These are phyloP conservation scores for Stagonosporopsis cucurbitacearum DNA, from an alignment of 2,329 filamentous ascomycete species.

Conservation along the genomic window DNA sequence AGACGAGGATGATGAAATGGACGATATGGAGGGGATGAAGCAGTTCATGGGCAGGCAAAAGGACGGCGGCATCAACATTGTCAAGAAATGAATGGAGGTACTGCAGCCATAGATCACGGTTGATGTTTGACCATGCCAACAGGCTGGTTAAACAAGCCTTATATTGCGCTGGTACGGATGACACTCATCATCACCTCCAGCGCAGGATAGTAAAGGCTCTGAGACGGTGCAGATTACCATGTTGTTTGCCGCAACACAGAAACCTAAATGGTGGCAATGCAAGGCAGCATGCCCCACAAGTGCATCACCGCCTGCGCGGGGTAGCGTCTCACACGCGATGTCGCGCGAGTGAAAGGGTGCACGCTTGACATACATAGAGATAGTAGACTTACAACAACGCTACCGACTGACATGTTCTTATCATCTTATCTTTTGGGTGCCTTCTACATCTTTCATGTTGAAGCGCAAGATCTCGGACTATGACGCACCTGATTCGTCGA, in stretches of 20 bases:
- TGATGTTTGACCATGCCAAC: neutral
- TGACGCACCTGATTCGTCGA: conserved; percentile 26
- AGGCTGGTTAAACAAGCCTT: neutral
- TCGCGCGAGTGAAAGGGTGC: conserved; percentile 17
- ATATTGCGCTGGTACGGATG: neutral
- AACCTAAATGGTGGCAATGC: neutral
- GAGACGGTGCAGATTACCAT: neutral
- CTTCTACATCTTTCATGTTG: conserved; percentile 25
- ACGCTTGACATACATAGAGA: conserved; percentile 3
- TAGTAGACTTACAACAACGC: conserved; percentile 5
- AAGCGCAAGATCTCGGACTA: conserved; percentile 33
- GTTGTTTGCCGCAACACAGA: neutral
- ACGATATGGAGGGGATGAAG: conserved; percentile 50
- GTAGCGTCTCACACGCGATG: conserved; percentile 18
- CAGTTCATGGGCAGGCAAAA: conserved; percentile 45
- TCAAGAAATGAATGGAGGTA: conserved; percentile 58
- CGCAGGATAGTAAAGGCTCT: neutral
- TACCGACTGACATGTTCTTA: conserved; percentile 8
- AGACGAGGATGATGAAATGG: conserved; percentile 44
- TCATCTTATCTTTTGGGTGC: conserved; percentile 7
- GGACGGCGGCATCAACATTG: conserved; percentile 73
- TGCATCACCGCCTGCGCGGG: conserved; percentile 14
- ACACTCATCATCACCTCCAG: too few species aligned
- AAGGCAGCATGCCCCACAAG: conserved; percentile 15
- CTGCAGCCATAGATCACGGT: neutral